Percentiles rank a stretch among this genome's conserved stretches.
These are phyloP conservation scores for Malassezia equina DNA, from an alignment of 1,284 basidiomycete genomes.

Conservation along the genomic window DNA sequence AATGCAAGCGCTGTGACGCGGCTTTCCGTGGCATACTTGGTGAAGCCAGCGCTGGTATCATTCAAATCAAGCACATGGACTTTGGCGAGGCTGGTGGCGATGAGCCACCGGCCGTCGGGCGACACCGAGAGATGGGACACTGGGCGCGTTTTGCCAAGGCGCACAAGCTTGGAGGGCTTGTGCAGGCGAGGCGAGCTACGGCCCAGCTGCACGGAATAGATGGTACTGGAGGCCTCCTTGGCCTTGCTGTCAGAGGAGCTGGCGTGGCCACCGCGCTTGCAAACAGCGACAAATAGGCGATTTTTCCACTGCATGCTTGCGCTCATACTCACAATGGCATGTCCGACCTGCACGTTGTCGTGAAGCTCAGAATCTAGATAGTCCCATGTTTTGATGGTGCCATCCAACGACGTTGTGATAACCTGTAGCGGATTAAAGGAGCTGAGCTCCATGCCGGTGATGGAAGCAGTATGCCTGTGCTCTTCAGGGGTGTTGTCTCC, in stretches of 20 bases:
- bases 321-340: conserved; percentile 65
- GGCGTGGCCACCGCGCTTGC: conserved; percentile 49
- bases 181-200: conserved; percentile 1
- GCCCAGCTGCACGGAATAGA: conserved; percentile 26
- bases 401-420: conserved; percentile 73
- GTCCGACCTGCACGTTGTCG: conserved; percentile 51
- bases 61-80: conserved; percentile 57
- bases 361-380: conserved; percentile 75
- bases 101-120: conserved; percentile 68
- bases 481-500: conserved; percentile 4
- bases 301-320: conserved; percentile 61
- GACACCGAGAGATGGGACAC: conserved; percentile 57
- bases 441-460: conserved; percentile 65
- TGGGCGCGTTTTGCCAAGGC: conserved; percentile 52
- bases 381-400: conserved; percentile 81
- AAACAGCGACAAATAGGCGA: conserved; percentile 60
- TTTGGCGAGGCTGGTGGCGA: conserved; percentile 68
- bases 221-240: conserved; percentile 19
- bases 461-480: conserved; percentile 25
- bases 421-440: conserved; percentile 82
- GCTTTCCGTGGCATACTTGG: conserved; percentile 61
- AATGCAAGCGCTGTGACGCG: conserved; percentile 73
- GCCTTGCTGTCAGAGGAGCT: not conserved
- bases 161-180: conserved; percentile 49
- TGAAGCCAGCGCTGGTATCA: conserved; percentile 53